A percentile compares a stretch with the other conserved stretches of the same genome.
Conservation (phyloP, 2,329 filamentous ascomycete species). For the Aspergillus tamarii region DNA sequence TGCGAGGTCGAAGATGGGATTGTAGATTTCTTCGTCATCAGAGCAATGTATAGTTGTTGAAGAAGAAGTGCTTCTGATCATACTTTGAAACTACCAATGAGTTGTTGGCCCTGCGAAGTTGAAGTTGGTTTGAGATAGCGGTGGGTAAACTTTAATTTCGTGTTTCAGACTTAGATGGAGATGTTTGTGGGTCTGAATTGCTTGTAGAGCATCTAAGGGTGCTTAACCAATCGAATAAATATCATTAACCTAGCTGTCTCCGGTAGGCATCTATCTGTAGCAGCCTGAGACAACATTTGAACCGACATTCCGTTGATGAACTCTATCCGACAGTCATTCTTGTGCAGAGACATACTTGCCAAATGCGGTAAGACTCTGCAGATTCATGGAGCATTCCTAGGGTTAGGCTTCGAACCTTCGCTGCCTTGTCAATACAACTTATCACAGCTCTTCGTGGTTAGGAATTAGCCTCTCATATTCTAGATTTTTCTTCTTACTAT, state of each 20-base stretch:
- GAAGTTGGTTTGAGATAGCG: background rate
- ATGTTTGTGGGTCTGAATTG: background rate
- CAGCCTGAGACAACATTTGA: background rate
- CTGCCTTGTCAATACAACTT: background rate
- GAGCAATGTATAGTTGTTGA: background rate
- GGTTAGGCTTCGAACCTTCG: background rate
- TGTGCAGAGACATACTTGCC: background rate
- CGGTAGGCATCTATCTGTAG: background rate
- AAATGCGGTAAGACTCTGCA: background rate
- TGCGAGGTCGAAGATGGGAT: background rate
- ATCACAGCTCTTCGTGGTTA: background rate
- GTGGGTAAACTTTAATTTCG: background rate
- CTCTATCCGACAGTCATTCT: background rate
- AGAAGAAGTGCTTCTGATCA: background rate
- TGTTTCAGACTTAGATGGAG: background rate
- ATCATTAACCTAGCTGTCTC: background rate
- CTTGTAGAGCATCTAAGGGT: background rate
- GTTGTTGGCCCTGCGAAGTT: background rate
- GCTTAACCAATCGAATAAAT: background rate
- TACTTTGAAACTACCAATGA: background rate
- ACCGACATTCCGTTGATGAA: background rate
- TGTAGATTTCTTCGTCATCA: background rate
- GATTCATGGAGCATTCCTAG: background rate
- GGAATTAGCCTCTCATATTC: background rate
- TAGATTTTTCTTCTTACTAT: background rate